Percentiles rank a stretch among this genome's conserved stretches.
Conservation (phyloP, 2,329 filamentous ascomycete genomes). For the Rhexocercosporidium sp. region DNA sequence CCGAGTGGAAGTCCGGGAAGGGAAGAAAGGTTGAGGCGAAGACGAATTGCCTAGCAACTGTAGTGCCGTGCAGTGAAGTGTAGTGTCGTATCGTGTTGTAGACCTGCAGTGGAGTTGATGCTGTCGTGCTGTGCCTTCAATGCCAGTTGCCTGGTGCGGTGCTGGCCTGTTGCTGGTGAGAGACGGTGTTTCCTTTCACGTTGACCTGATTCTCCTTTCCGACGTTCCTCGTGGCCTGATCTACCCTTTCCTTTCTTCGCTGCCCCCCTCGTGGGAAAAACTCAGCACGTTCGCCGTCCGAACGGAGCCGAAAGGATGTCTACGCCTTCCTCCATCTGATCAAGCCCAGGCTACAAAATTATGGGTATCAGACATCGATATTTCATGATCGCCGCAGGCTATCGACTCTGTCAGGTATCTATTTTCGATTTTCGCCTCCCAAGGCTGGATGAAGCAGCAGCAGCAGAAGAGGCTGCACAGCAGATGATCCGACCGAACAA, state of each 20-base stretch:
- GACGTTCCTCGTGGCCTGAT: not conserved
- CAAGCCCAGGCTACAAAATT: not conserved
- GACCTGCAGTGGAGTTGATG: not conserved
- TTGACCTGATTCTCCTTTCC: not conserved
- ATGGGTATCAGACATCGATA: constrained; percentile 9
- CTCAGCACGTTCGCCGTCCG: not conserved
- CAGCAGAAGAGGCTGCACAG: too few relatives aligned
- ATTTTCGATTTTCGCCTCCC: constrained; percentile 10
- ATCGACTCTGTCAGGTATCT: not conserved
- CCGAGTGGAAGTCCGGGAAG: not conserved
- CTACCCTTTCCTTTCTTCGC: not conserved
- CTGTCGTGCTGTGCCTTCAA: constrained; percentile 7
- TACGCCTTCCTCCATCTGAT: constrained; percentile 11
- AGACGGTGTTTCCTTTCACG: constrained; percentile 6
- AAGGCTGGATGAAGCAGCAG: not conserved
- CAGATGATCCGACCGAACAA: not conserved
- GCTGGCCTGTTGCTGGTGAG: not conserved
- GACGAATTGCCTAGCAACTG: not conserved
- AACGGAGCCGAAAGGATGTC: not conserved
- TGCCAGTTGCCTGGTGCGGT: constrained; percentile 7
- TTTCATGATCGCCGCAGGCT: not conserved
- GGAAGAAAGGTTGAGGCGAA: not conserved
- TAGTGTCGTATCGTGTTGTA: not conserved
- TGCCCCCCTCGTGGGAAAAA: too few relatives aligned
- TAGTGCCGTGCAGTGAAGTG: not conserved